Conservation (phyloP, 2,329 filamentous ascomycete genomes). For the Stemphylium lycopersici region DNA sequence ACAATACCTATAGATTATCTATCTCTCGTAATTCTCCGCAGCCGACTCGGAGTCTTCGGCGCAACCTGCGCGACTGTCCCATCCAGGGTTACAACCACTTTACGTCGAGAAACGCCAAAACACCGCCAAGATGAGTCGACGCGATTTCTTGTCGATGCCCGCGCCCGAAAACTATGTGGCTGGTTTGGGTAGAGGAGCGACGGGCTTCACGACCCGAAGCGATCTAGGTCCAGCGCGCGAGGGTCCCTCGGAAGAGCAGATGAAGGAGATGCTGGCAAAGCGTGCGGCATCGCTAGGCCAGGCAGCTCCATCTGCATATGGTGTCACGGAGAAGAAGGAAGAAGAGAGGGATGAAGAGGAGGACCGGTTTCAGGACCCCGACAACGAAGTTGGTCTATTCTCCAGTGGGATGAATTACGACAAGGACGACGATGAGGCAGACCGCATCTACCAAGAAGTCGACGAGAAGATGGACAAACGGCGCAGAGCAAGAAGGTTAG, state of each 20-base stretch:
- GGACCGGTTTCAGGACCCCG: slow-evolving; percentile 89
- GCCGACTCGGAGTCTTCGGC: background rate
- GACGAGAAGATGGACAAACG: slow-evolving; percentile 97
- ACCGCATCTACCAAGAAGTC: slow-evolving; percentile 92
- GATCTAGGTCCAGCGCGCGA: slow-evolving; percentile 94
- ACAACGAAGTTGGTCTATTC: slow-evolving; percentile 95
- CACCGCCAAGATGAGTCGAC: slow-evolving; percentile 62
- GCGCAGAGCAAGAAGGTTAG: slow-evolving; percentile 84
- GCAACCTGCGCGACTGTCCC: background rate
- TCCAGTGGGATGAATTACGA: slow-evolving; percentile 90
- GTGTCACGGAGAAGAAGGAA: slow-evolving; percentile 70
- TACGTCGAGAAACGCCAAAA: background rate
- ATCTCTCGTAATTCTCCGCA: background rate
- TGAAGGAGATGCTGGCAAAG: slow-evolving; percentile 96
- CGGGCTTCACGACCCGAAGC: slow-evolving; percentile 95
- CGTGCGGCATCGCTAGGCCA: slow-evolving; percentile 81
- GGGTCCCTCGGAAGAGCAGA: slow-evolving; percentile 95
- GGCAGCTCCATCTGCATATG: slow-evolving; percentile 75
- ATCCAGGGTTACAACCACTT: background rate
- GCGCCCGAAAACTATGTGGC: slow-evolving; percentile 74
- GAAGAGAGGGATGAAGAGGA: slow-evolving; percentile 76
- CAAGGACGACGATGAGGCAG: slow-evolving; percentile 96
- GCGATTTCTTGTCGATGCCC: slow-evolving; percentile 88
- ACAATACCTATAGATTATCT: background rate
- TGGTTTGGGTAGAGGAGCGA: slow-evolving; percentile 95